Base-by-base conservation (phyloP, 106 monocot genomes). In the Cymbidium sinense region DNA sequence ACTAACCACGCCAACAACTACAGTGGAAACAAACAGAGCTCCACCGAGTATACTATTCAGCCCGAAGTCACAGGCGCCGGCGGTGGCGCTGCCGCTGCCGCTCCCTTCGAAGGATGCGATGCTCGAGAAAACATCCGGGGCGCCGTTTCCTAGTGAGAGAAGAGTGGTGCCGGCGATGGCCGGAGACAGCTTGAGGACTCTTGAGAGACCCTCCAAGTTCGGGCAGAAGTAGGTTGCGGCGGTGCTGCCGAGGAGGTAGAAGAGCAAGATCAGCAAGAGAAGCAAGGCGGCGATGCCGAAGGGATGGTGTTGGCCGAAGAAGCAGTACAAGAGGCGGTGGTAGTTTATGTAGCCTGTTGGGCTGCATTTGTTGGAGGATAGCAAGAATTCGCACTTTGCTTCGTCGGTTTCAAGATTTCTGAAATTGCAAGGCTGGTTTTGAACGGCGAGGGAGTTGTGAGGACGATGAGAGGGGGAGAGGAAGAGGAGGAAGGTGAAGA, bases 11-110 rank as follows among this genome's bases (percentile, higher is more conserved):
- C 88, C 88, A 15, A 82, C 76, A 58, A 89, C 88, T 1, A 83
- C 80, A 10, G 62, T 86, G 4, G 88, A 81, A 34, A 89, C 83
- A 31, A 88, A 85, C 77, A 88, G 78, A 6, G 82, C 80, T 20
- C 88, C 85, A 0, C 88, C 88, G 5, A 88, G 73, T n/a, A 86
- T 41, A 43, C 86, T 81, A 64, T 86, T 83, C 70, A 89, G 83
- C 15, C 88, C 86, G 3, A 89, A 71, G 7, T 18, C 34, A 6
- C 41, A 41, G 41, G 41, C 41, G 41, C n/a, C n/a, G n/a, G n/a
- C n/a, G n/a, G n/a, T n/a, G n/a, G 41, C 41, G 41, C 41, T 9
- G 17, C 11, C 29, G 37, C 72, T 67, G 37, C 37, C 55, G 17
- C 31, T 3, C 4, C 73, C 82, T 15, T 64, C 17, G 81, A 86